Percentiles rank a stretch among this genome's conserved stretches.
These are phyloP conservation scores for Salvia rosmarinus DNA, from an alignment of 257 asterid genomes.

Conservation along the genomic window DNA sequence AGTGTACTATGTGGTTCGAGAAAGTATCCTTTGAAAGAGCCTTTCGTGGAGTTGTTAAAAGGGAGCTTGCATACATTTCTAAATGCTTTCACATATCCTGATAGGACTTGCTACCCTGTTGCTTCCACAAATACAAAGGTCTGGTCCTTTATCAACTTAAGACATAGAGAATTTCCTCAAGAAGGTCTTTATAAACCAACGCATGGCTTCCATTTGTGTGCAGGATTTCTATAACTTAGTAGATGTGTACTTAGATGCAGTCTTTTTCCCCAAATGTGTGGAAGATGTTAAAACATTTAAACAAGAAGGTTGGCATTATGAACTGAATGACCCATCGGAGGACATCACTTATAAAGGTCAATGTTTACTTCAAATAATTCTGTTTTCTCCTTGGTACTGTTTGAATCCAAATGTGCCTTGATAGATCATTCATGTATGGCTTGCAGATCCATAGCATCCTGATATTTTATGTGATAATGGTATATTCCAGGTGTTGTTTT, in stretches of 20 bases:
- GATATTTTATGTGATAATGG: slow-evolving; percentile 20
- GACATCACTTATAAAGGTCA: slow-evolving; percentile 93
- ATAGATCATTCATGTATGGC: slow-evolving; percentile 7
- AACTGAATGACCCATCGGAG: slow-evolving; percentile 92
- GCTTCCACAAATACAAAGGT: slow-evolving; percentile 98
- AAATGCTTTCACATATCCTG: slow-evolving; percentile 98
- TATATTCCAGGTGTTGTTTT: slow-evolving; percentile 83
- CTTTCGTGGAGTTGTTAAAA: slow-evolving; percentile 91
- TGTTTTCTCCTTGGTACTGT: slow-evolving; percentile 16
- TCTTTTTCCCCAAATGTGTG: slow-evolving; percentile 93
- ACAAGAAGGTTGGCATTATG: slow-evolving; percentile 99
- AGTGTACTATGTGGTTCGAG: slow-evolving; percentile 98
- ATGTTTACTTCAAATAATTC: slow-evolving; percentile 2
- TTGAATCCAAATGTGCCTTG: neutral
- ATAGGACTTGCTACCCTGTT: slow-evolving; percentile 98
- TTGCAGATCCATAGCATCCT: slow-evolving; percentile 25
- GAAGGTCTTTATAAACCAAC: slow-evolving; percentile 22
- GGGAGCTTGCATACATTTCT: slow-evolving; percentile 95
- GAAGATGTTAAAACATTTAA: slow-evolving; percentile 91
- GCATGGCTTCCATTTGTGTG: slow-evolving; percentile 28
- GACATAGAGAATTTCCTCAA: neutral
- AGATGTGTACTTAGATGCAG: slow-evolving; percentile 97
- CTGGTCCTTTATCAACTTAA: slow-evolving; percentile 22
- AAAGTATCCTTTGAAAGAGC: slow-evolving; percentile 96
- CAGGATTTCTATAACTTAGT: slow-evolving; percentile 99